Conservation (phyloP, 306 rosid genomes). For the Prinsepia uniflora region DNA sequence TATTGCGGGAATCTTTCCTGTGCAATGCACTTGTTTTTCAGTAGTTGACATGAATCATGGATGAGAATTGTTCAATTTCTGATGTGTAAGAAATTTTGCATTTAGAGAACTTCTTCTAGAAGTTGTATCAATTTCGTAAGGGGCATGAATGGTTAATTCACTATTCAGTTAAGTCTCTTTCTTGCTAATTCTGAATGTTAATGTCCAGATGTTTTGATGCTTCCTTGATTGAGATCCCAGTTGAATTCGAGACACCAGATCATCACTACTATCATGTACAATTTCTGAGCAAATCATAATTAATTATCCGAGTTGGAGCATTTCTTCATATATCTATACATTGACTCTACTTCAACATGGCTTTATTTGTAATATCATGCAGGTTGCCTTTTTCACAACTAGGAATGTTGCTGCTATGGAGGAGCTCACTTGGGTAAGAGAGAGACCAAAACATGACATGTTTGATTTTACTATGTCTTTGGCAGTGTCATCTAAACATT, state of each 20-base stretch:
- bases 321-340: neutral
- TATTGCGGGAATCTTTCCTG: neutral
- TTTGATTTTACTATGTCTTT: neutral
- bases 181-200: neutral
- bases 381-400: slow-evolving; percentile 31
- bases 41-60: neutral
- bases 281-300: neutral
- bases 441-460: neutral
- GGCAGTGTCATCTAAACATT: neutral
- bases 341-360: no score
- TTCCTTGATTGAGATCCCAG: slow-evolving; percentile 30
- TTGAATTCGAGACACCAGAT: slow-evolving; percentile 32
- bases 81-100: neutral
- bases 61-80: neutral
- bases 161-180: neutral
- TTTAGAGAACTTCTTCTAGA: neutral
- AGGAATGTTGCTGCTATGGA: slow-evolving; percentile 30
- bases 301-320: neutral
- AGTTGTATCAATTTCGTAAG: neutral
- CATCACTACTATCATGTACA: slow-evolving; percentile 34
- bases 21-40: neutral
- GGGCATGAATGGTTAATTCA: neutral
- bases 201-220: slow-evolving; percentile 31
- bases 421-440: slow-evolving; percentile 34
- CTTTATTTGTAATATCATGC: neutral